These are phyloP conservation scores for Eucalyptus tenuipes DNA, from an alignment of 345 rosid species.

Conservation along the genomic window DNA sequence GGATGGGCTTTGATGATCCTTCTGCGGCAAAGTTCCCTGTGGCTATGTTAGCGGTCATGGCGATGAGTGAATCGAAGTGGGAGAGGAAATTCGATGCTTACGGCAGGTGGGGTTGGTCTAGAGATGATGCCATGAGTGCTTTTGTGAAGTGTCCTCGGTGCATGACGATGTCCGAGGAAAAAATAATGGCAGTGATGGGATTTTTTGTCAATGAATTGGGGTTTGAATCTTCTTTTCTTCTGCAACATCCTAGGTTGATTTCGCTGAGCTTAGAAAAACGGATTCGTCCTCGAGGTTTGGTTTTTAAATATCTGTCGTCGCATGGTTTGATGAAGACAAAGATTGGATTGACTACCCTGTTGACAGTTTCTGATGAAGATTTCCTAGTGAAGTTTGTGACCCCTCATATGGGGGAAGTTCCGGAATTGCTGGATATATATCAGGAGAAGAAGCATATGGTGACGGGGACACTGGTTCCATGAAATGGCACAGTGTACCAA, in stretches of 20 bases:
- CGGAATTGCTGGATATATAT: slow-evolving; percentile 3
- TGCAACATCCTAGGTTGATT: neutral
- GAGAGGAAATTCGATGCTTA: neutral
- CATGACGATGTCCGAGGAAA: neutral
- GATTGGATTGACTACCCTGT: neutral
- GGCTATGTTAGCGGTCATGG: neutral
- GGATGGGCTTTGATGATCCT: slow-evolving; percentile 9
- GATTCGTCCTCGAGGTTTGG: slow-evolving; percentile 11
- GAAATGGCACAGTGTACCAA: neutral
- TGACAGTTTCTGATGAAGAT: neutral
- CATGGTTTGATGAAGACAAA: slow-evolving; percentile 7
- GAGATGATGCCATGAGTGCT: neutral
- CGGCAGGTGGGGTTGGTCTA: neutral
- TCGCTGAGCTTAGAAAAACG: slow-evolving; percentile 14
- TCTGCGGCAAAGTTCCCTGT: neutral
- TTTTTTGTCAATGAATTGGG: slow-evolving; percentile 10
- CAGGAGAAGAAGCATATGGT: neutral
- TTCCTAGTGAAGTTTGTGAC: slow-evolving; percentile 5
- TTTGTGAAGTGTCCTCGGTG: neutral
- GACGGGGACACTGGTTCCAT: neutral
- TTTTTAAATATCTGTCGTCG: neutral
- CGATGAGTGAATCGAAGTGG: neutral
- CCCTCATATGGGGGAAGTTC: neutral
- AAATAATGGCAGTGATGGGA: neutral
- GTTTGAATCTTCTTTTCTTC: neutral